Evolutionary conservation across 805 yeast species (phyloP).

Genomic region (Sungouiella thailandica): DNA sequence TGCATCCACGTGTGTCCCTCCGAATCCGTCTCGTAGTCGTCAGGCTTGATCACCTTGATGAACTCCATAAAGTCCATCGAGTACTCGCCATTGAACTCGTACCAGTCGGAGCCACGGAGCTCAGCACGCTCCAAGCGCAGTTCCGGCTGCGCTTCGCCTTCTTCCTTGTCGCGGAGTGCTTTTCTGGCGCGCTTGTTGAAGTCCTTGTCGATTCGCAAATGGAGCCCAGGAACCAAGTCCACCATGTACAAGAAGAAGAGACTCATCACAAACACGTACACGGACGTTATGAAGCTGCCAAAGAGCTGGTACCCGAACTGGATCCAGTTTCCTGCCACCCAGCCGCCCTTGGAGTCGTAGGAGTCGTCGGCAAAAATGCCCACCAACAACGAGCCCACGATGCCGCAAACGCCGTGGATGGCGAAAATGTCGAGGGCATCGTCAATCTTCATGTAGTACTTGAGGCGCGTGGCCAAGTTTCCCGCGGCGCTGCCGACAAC

Average conservation of each 20-base stretch:
- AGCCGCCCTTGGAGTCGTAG: slow-evolving; percentile 35
- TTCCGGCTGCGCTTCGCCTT: slow-evolving; percentile 5
- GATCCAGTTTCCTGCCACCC: slow-evolving; percentile 36
- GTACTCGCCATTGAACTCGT: slow-evolving; percentile 38
- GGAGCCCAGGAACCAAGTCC: slow-evolving; percentile 37
- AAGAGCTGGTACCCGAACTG: slow-evolving; percentile 38
- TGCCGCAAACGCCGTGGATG: slow-evolving; percentile 39
- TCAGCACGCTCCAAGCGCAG: slow-evolving; percentile 24
- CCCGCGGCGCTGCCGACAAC: slow-evolving; percentile 32
- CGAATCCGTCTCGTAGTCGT: too few relatives aligned
- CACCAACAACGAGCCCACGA: slow-evolving; percentile 35
- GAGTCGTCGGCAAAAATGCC: slow-evolving; percentile 35
- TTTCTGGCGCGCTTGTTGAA: slow-evolving; percentile 28
- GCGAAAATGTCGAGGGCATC: slow-evolving; percentile 42
- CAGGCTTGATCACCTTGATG: slow-evolving; percentile 31
- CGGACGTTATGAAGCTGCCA: slow-evolving; percentile 31
- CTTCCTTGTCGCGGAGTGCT: slow-evolving; percentile 1
- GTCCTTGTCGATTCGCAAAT: slow-evolving; percentile 36
- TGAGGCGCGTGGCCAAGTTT: slow-evolving; percentile 36
- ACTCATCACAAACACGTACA: slow-evolving; percentile 30
- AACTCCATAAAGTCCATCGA: slow-evolving; percentile 38
- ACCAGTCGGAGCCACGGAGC: slow-evolving; percentile 33
- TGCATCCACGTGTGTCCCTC: too few relatives aligned
- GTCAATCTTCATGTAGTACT: slow-evolving; percentile 34
- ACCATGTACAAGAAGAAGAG: slow-evolving; percentile 29